Base-by-base conservation (phyloP, 2,329 filamentous ascomycete genomes). In the Diaporthe caulivora region DNA sequence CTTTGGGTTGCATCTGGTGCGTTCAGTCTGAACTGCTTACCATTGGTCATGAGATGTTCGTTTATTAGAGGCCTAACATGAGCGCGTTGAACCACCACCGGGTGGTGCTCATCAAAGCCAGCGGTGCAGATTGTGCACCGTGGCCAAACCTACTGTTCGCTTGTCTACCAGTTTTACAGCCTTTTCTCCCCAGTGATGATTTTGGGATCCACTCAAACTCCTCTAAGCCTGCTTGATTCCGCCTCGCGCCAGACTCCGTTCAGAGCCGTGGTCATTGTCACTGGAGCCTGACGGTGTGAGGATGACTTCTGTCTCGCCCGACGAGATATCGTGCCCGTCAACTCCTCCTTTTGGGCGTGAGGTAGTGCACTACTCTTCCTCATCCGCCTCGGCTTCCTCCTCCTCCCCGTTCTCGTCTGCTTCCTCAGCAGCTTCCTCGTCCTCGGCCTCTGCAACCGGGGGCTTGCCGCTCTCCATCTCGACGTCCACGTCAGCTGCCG, bases 401-500 rank as follows among this genome's bases (percentile, higher is more conserved):
- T 65, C 70, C 13, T 72, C 64, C 18, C 51, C 67, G 3, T 26
- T n/a, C 49, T 64, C 73, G 15, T 42, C 71, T 10, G 53, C 53
- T 29, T 69, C 67, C 11, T 78, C 78, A 34, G 79, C 79, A 13
- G 80, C 79, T 3, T 40, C 78, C 18, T 79, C 79, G 2, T 74
- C 78, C 8, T 72, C 79, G 11, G 78, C 78, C 47, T 74, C 76
- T 2, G 76, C 77, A 6, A 70, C 78, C 1, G 77, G n/a, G n/a
- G n/a, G 78, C 29, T 76, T 78, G n/a, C 77, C 80, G 51, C 77
- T 77, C 31, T 58, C 72, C 64, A 72, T 76, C 53, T 76, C 77
- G 18, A 72, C 74, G 37, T 77, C 76, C 8, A 64, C 76, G 18
- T 78, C 78, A 8, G 83, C 79, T 76, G 80, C 81, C 74, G 84